Conservation (phyloP, 148 eudicot genomes). For the Vaccinium macrocarpon region DNA sequence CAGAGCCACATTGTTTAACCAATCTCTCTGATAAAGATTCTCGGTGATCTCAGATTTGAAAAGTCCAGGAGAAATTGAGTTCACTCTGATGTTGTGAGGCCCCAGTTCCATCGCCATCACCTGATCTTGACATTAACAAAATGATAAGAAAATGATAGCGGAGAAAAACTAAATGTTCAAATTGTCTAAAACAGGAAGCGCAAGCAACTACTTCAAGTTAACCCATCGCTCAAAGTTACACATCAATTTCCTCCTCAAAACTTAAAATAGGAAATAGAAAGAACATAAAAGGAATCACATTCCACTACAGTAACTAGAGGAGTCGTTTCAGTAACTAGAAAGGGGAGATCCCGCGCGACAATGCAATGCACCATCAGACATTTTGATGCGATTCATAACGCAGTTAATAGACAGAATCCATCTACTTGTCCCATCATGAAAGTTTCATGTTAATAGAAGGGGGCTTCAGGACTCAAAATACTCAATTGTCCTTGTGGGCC, state of each 20-base stretch:
- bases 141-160: background rate
- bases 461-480: background rate
- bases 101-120: constrained; percentile 39
- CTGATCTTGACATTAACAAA: constrained; percentile 11
- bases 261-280: background rate
- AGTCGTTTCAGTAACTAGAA: background rate
- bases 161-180: background rate
- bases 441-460: background rate
- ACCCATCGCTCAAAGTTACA: background rate
- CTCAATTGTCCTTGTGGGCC: background rate
- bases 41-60: constrained; percentile 35
- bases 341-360: background rate
- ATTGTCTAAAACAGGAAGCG: background rate
- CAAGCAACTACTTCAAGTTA: background rate
- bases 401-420: background rate
- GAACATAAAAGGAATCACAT: background rate
- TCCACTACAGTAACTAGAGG: background rate
- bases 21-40: constrained; percentile 23
- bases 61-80: constrained; percentile 36
- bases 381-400: background rate
- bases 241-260: background rate
- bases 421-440: background rate
- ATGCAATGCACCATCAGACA: background rate
- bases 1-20: constrained; percentile 25
- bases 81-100: constrained; percentile 30